phyloP scores from a whole-genome alignment of 768 basidiomycete genomes.

The Kwoniella pini region DNA sequence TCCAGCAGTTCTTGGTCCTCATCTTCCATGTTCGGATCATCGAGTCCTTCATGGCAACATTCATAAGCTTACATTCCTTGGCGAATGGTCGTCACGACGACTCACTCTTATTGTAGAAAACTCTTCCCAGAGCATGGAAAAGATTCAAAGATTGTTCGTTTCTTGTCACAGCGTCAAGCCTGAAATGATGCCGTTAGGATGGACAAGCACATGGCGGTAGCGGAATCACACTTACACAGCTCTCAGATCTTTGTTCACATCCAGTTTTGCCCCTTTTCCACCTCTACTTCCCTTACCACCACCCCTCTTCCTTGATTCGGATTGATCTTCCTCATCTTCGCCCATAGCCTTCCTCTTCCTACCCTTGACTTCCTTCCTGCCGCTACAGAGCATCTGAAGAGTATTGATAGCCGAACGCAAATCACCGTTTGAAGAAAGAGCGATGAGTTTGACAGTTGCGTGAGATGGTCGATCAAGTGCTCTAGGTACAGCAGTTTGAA shows the following conservation, averaged over 20 bases:
- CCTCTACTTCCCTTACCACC: conserved; percentile 46
- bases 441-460: conserved; percentile 71
- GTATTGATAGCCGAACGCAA: conserved; percentile 92
- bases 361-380: conserved; percentile 43
- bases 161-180: conserved; percentile 72
- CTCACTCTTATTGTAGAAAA: conserved; percentile 92
- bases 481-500: conserved; percentile 58
- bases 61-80: neutral
- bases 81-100: conserved; percentile 1
- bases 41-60: conserved; percentile 31
- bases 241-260: conserved; percentile 48
- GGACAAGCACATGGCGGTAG: neutral
- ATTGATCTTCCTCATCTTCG: conserved; percentile 29
- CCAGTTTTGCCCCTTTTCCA: conserved; percentile 46
- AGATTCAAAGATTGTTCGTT: conserved; percentile 82
- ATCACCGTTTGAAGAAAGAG: conserved; percentile 82
- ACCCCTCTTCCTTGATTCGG: conserved; percentile 15
- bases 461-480: conserved; percentile 59
- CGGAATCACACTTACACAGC: conserved; percentile 41
- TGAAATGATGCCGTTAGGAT: conserved; percentile 21
- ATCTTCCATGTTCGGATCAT: conserved; percentile 57
- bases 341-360: conserved; percentile 34
- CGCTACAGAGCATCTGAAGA: conserved; percentile 71
- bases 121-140: conserved; percentile 90
- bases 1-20: conserved; percentile 71